Evolutionary conservation across 2,329 filamentous ascomycete species (phyloP).

Genomic region (Fragosphaeria purpurea): DNA sequence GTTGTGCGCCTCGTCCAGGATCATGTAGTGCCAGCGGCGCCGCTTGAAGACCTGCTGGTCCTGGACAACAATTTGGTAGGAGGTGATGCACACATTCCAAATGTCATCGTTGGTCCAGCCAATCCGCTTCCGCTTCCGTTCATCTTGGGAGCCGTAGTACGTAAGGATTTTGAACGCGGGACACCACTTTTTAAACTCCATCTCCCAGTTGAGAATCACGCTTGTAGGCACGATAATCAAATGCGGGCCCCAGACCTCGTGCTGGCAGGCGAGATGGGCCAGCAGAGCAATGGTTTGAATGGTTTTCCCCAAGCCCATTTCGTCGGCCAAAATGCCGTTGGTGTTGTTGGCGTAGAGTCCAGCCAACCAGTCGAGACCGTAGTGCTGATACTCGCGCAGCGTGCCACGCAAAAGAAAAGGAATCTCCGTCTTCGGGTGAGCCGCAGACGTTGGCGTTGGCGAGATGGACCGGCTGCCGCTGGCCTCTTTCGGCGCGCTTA

Average conservation of each 20-base stretch:
- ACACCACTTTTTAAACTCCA: slow-evolving; percentile 99
- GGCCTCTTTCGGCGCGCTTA: slow-evolving; percentile 20
- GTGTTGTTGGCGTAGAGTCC: slow-evolving; percentile 85
- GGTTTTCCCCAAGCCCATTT: slow-evolving; percentile 97
- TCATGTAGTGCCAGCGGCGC: slow-evolving; percentile 93
- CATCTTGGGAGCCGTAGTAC: slow-evolving; percentile 90
- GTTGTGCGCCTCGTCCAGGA: slow-evolving; percentile 96
- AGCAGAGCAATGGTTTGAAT: slow-evolving; percentile 94
- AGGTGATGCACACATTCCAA: slow-evolving; percentile 97
- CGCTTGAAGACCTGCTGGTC: slow-evolving; percentile 91
- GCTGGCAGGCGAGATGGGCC: slow-evolving; percentile 81
- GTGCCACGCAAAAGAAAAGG: slow-evolving; percentile 79
- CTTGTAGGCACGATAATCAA: slow-evolving; percentile 93
- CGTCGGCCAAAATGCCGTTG: slow-evolving; percentile 92
- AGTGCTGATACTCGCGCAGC: slow-evolving; percentile 90
- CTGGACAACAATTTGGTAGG: slow-evolving; percentile 90
- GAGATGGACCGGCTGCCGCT: slow-evolving; percentile 25
- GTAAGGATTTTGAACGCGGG: slow-evolving; percentile 96
- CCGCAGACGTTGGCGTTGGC: slow-evolving; percentile 20
- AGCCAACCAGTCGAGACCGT: slow-evolving; percentile 93
- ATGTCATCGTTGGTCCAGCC: slow-evolving; percentile 90
- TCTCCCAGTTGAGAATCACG: slow-evolving; percentile 99
- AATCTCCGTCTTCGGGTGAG: slow-evolving; percentile 52
- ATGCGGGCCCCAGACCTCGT: slow-evolving; percentile 92
- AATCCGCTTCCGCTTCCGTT: slow-evolving; percentile 79